Evolutionary conservation across 1,139 yeast species (phyloP), one percentile per base, ranked within the genome.

Genomic region (Debaryomyces sp.): DNA sequence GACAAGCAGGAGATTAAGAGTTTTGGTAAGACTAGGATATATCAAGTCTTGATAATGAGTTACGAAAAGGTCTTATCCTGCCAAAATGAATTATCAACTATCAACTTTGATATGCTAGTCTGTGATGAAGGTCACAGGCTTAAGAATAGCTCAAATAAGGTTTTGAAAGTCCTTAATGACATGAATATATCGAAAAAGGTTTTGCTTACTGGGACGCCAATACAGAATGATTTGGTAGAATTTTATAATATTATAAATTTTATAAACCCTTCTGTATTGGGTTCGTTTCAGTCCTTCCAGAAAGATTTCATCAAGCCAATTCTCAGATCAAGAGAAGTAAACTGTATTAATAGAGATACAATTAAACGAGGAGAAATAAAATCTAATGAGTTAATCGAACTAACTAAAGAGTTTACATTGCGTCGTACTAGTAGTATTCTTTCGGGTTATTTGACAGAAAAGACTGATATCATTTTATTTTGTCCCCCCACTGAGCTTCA

Each of bases 81-180:
- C 57, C 71, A 75, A n/a, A 76, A 77, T 5, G 89, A 84, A 48
- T 60, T 92, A 23, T 57, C 68, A 1, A 64, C 72, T 1, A 73
- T 78, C 1, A 66, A 71, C 2, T 81, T 89, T 56, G 98, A 91
- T 61, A 59, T 94, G 21, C 69, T 95, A 35, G 81, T 95, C 0
- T 94, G 99, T 65, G 99, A 95, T 64, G 99, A 95, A 63, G 99
- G 97, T 2, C 98, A 92, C 63, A 75, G 96, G 45, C 73, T 92
- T 54, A 92, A 92, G 59, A 87, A 80, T 56, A 75, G 79, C 24
- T 66, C 82, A 12, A 89, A 88, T 52, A 90, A 90, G 63, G 83
- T 88, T 0, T 73, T 90, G 47, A 83, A 82, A 52, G 81, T 84
- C 0, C 71, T 92, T 45, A 79, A 79, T 39, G 67, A 73, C 1